These are phyloP conservation scores for Solanum pinnatisectum DNA, from an alignment of 257 asterid genomes.

Conservation along the genomic window DNA sequence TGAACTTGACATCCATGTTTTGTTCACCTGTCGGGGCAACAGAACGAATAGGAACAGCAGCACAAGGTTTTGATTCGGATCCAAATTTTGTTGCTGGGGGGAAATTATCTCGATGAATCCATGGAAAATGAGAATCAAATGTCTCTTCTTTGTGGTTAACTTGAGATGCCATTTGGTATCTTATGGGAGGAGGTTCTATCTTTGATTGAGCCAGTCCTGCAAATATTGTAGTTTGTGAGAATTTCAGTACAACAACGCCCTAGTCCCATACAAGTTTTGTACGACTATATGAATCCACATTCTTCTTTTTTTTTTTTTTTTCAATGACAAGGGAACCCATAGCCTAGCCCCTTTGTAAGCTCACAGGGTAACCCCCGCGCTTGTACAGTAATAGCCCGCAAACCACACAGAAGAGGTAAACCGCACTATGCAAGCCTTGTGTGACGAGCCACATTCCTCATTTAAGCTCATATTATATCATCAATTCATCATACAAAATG, in stretches of 20 bases:
- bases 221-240: background rate
- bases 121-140: background rate
- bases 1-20: conserved; percentile 1
- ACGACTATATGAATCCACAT: background rate
- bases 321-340: background rate
- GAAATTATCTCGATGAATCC: background rate
- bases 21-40: conserved; percentile 8
- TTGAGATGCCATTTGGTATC: background rate
- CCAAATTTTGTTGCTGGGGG: background rate
- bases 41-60: conserved; percentile 32
- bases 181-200: background rate
- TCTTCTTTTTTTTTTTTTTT: background rate
- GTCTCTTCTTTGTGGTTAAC: background rate
- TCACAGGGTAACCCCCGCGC: background rate
- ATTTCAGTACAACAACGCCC: background rate
- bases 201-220: background rate
- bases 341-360: background rate
- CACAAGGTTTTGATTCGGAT: background rate
- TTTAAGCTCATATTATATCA: background rate
- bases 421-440: background rate
- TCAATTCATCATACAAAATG: background rate
- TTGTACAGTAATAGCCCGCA: background rate
- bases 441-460: background rate
- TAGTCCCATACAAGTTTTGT: background rate
- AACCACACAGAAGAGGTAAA: background rate